Base-by-base conservation (phyloP, 2,329 filamentous ascomycete species). In the Claviceps monticola region DNA sequence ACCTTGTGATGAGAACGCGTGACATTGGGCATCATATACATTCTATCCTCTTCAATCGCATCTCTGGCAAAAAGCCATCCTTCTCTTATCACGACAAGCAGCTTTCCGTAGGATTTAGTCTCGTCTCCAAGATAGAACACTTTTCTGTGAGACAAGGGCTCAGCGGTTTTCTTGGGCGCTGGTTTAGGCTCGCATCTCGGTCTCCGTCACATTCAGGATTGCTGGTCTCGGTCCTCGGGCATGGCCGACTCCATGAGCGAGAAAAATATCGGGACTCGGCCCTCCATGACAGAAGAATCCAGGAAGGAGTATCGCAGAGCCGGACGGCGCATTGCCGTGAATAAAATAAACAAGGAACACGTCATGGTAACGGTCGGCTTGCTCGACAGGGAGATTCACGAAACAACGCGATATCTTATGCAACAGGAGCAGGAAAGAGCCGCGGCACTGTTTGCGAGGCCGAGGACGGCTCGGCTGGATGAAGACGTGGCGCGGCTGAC, bases 311-410 rank as follows among this genome's bases (percentile, higher is more conserved):
- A 16, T 38, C 37, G n/a, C 38, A 37, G n/a, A 16, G 48, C 48
- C 13, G 41, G 46, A 26, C 19, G 34, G 17, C 51, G 51, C 36
- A 43, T 50, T 37, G 43, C 43, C 13, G 43, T 47, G 17, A 42
- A 21, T 6, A 46, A 4, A n/a, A 23, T 17, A 2, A 16, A 50
- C 7, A 50, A 47, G 37, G 51, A 50, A 16, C n/a, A 49, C 16
- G n/a, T 53, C n/a, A 50, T 53, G 51, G 1, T 17, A 13, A 47
- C n/a, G 14, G 42, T 53, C 36, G 48, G 51, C 34, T 8, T 46
- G 47, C 19, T 53, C 21, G 51, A 53, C 26, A 50, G 34, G 19
- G 23, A 53, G 37, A 53, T 50, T 26, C 41, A 45, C 19, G 51
- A 49, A 44, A 53, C 47, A 5, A 50, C 48, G 17, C 43, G 51